These are phyloP conservation scores for Neurospora sp. DNA, from an alignment of 495 filamentous ascomycete species.

Conservation along the genomic window DNA sequence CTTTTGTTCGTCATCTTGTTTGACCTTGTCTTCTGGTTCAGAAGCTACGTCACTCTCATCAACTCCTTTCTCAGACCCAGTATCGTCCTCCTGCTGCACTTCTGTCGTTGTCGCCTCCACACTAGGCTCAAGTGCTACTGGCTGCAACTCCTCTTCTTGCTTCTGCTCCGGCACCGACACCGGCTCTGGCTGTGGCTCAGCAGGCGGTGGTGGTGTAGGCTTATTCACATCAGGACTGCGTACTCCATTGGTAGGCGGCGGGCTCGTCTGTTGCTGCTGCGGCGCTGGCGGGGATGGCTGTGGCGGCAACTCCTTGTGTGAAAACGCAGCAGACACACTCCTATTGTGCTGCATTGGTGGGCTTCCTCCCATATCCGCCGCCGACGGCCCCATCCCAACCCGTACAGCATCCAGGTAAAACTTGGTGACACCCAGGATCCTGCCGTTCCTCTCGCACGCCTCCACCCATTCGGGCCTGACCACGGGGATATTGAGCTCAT, in stretches of 20 bases:
- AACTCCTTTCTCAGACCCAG: constrained; percentile 17
- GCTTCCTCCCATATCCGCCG: constrained; percentile 8
- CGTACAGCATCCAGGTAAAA: constrained; percentile 81
- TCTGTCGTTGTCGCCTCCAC: constrained; percentile 16
- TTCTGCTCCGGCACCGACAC: not conserved
- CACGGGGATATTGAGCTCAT: constrained; percentile 96
- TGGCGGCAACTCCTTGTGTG: constrained; percentile 29
- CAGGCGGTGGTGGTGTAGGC: not conserved
- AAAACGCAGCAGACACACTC: constrained; percentile 9
- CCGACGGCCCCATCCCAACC: constrained; percentile 20
- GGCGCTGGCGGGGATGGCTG: constrained; percentile 17
- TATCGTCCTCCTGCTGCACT: constrained; percentile 15
- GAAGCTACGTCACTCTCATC: constrained; percentile 12
- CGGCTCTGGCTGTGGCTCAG: constrained; percentile 12
- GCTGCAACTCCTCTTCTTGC: not conserved
- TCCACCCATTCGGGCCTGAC: constrained; percentile 97
- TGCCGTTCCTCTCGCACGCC: constrained; percentile 85
- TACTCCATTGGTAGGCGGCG: not conserved
- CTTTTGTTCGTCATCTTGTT: constrained; percentile 44
- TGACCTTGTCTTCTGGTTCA: constrained; percentile 24
- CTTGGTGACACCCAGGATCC: constrained; percentile 85
- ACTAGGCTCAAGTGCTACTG: constrained; percentile 6
- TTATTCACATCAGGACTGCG: not conserved
- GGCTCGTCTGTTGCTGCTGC: constrained; percentile 1
- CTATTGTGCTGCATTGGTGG: constrained; percentile 16